A percentile compares a stretch with the other conserved stretches of the same genome.
phyloP scores from a whole-genome alignment of 1,284 basidiomycete genomes.

The Apiotrichum veenhuisii region DNA sequence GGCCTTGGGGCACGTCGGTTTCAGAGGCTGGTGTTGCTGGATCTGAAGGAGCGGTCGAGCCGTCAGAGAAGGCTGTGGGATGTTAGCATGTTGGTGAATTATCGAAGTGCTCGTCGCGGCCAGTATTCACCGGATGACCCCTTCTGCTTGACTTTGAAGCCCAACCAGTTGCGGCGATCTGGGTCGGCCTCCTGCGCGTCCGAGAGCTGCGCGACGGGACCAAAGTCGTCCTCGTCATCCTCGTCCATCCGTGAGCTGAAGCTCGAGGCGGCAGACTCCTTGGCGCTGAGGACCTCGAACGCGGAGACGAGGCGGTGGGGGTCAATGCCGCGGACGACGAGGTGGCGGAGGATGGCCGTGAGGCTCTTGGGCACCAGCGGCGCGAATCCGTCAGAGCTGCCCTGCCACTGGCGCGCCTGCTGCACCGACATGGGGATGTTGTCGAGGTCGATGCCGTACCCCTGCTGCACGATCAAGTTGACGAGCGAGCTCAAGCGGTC shows the following conservation, averaged over 20 bases:
- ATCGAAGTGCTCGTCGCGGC: neutral
- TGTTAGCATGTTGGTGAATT: neutral
- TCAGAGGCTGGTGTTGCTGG: neutral
- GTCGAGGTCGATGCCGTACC: constrained; percentile 17
- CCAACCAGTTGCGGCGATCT: constrained; percentile 10
- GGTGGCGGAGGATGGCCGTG: constrained; percentile 12
- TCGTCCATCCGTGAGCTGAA: constrained; percentile 1
- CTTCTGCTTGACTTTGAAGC: neutral
- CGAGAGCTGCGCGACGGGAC: neutral
- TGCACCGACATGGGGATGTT: constrained; percentile 13
- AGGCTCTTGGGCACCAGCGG: constrained; percentile 6
- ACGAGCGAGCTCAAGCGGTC: constrained; percentile 4
- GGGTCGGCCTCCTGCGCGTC: neutral
- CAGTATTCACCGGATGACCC: neutral
- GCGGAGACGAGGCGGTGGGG: constrained; percentile 11
- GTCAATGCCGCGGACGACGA: neutral
- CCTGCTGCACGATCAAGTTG: constrained; percentile 10
- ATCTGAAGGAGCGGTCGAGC: neutral
- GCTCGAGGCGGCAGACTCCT: neutral
- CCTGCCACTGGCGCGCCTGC: neutral
- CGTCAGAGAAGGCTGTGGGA: neutral
- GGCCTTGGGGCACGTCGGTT: neutral
- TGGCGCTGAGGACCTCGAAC: constrained; percentile 14
- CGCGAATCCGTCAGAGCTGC: neutral
- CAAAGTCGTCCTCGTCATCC: constrained; percentile 17